Evolutionary conservation across 768 basidiomycete genomes (phyloP), one percentile per base, ranked within the genome.

Genomic region (Xerocomellus chrysenteron): DNA sequence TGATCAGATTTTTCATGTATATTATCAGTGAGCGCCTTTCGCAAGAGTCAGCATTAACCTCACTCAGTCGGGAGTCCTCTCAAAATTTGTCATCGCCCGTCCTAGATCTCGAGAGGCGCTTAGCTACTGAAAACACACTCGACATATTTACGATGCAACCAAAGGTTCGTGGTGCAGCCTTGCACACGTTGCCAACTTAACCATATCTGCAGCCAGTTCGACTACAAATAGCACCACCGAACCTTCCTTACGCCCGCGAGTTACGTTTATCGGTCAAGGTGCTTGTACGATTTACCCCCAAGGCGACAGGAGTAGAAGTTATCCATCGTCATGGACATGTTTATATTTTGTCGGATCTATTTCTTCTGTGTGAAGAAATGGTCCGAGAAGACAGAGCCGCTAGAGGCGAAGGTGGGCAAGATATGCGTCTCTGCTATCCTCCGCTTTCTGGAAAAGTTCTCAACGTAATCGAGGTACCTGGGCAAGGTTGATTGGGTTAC

Each of bases 131-230:
- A 32, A 78, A 82, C 19, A 92, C 92, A 9, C 74, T 98, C 30
- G 97, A 99, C 70, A 86, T 99, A 44, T 99, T 99, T 71, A 92
- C 92, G 2, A 96, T 99, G 94, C 82, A 83, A 59, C 89, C 89
- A 1, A 94, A 93, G 83, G 96, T 93, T 59, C 58, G 60, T 61
- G 47, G 26, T 14, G 10, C 44, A 54, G 5, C 14, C 43, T 56
- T 43, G 19, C 47, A 52, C n/a, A 24, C 5, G n/a, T 37, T 50
- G 33, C 21, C 28, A 39, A 43, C 51, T 57, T 41, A 61, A n/a
- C 39, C 28, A 37, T 62, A 32, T 54, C 41, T 45, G 46, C 55
- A 97, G 95, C 82, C 84, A 74, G 92, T 96, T 55, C 88, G 88
- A 59, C 78, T 98, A 47, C 96, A 98, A 77, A 94, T 99, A 75